Evolutionary conservation across 1,284 basidiomycete species (phyloP).

Genomic region (Apiotrichum montevideense): DNA sequence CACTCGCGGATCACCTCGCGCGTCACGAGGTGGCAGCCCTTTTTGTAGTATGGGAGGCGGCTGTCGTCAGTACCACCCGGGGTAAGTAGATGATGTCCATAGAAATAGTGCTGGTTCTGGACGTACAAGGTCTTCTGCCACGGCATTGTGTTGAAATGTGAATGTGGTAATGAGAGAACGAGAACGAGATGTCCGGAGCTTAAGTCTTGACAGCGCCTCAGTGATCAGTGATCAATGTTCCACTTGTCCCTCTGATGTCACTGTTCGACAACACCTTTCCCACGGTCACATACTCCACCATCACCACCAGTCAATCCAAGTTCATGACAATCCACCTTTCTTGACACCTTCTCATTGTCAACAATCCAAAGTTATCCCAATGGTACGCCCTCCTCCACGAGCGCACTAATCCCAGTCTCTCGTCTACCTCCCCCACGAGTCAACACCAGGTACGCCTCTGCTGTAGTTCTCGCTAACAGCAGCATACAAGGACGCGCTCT

Average conservation of each 20-base stretch:
- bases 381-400: neutral
- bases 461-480: neutral
- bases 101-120: neutral
- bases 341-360: neutral
- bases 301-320: too few species aligned
- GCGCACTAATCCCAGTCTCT: slow-evolving; percentile 26
- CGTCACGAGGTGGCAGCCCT: slow-evolving; percentile 76
- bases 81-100: too few species aligned
- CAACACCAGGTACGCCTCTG: slow-evolving; percentile 26
- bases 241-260: neutral
- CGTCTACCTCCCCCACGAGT: slow-evolving; percentile 37
- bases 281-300: neutral
- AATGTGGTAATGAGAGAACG: neutral
- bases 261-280: neutral
- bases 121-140: slow-evolving; percentile 81
- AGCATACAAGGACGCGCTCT: slow-evolving; percentile 37
- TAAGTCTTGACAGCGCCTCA: too few species aligned
- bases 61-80: slow-evolving; percentile 16
- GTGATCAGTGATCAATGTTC: too few species aligned
- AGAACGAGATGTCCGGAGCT: too few species aligned
- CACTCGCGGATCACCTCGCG: slow-evolving; percentile 67
- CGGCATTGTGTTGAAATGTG: slow-evolving; percentile 55
- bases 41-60: slow-evolving; percentile 43
- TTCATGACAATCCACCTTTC: too few species aligned
- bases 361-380: neutral